Evolutionary conservation across 106 monocot genomes (phyloP).

Genomic region (Ottelia alismoides): DNA sequence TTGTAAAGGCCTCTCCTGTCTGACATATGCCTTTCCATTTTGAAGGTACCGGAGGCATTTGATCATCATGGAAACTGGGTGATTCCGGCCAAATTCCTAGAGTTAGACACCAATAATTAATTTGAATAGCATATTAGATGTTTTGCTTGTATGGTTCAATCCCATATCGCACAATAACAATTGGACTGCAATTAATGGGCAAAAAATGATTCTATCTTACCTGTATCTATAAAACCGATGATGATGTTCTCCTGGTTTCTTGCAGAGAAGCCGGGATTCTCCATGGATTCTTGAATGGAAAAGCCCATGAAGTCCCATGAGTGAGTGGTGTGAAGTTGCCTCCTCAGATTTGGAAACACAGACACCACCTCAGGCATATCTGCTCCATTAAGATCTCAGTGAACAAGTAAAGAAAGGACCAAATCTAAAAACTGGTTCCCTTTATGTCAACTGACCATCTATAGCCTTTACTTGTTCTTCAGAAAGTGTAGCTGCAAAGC

Average conservation of each 20-base stretch:
- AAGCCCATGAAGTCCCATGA: slow-evolving; percentile 99
- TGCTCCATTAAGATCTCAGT: slow-evolving; percentile 8
- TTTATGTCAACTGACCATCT: slow-evolving; percentile 24
- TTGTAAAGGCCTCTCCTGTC: slow-evolving; percentile 52
- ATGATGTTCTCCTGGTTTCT: slow-evolving; percentile 92
- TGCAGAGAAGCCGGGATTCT: slow-evolving; percentile 72
- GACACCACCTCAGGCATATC: slow-evolving; percentile 74
- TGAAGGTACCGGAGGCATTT: slow-evolving; percentile 76
- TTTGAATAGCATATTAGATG: too few relatives aligned
- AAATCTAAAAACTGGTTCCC: background rate
- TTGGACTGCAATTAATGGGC: background rate
- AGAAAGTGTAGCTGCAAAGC: slow-evolving; percentile 82
- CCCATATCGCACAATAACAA: background rate
- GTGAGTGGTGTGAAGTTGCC: slow-evolving; percentile 67
- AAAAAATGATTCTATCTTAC: slow-evolving; percentile 16
- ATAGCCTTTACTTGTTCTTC: slow-evolving; percentile 54
- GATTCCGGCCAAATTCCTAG: slow-evolving; percentile 97
- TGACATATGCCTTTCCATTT: slow-evolving; percentile 87
- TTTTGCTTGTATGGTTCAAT: too few relatives aligned
- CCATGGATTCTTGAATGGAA: slow-evolving; percentile 30
- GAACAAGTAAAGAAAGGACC: too few relatives aligned
- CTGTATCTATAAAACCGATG: slow-evolving; percentile 92
- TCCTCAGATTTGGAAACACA: slow-evolving; percentile 67
- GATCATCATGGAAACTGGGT: slow-evolving; percentile 59
- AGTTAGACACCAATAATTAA: background rate